These are phyloP conservation scores for Oryza nivara DNA, from an alignment of 176 grass and related monocot genomes.

Conservation along the genomic window DNA sequence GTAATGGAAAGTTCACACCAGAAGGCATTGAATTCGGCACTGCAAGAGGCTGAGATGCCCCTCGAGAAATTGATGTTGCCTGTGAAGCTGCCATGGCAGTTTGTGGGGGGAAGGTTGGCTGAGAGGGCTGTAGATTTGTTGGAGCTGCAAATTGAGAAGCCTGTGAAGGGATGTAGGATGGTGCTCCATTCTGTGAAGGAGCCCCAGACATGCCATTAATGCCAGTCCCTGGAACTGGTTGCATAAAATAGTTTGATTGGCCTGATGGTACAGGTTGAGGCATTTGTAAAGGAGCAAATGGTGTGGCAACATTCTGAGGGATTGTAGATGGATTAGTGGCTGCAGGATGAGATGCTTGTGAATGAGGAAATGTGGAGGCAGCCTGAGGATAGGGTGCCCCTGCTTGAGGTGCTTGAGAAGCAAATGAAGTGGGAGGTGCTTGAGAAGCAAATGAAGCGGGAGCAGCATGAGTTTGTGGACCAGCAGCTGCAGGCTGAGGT, in stretches of 20 bases:
- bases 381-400: constrained; percentile 37
- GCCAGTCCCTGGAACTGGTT: constrained; percentile 28
- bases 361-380: constrained; percentile 32
- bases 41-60: constrained; percentile 55
- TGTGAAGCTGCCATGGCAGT: constrained; percentile 31
- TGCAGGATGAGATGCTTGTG: constrained; percentile 40
- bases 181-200: constrained; percentile 48
- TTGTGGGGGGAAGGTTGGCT: constrained; percentile 51
- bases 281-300: constrained; percentile 42
- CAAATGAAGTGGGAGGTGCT: constrained; percentile 19
- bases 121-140: constrained; percentile 44
- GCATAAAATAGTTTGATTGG: constrained; percentile 41
- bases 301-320: constrained; percentile 33
- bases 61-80: constrained; percentile 44
- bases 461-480: constrained; percentile 27
- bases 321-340: constrained; percentile 30
- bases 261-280: constrained; percentile 31
- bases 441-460: too few relatives aligned
- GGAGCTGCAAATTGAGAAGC: constrained; percentile 44
- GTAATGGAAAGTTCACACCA: constrained; percentile 47
- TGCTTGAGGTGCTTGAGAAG: constrained; percentile 35
- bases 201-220: constrained; percentile 17
- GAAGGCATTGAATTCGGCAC: constrained; percentile 43
- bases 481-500: constrained; percentile 30
- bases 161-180: constrained; percentile 46